Base-by-base conservation (phyloP, 2,329 filamentous ascomycete species). In the Fusarium mexicanum region DNA sequence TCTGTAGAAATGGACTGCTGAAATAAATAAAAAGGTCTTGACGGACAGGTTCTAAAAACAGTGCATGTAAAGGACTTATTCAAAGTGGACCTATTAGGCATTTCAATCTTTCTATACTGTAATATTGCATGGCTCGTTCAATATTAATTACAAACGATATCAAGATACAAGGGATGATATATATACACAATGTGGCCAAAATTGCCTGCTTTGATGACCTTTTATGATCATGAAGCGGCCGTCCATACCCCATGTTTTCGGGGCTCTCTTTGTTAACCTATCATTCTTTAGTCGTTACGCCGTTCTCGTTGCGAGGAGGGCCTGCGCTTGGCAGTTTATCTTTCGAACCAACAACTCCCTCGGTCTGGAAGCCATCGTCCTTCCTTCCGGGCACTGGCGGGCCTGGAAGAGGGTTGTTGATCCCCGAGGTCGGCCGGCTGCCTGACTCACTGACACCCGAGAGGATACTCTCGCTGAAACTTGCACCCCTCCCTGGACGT, bases 381-480 rank as follows among this genome's bases (percentile, higher is more conserved):
- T 65, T 60, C 57, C 74, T 78, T 40, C 63, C 65, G 35, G 67
- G 59, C 41, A 64, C 48, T 33, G 69, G 51, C 11, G 62, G 69
- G 17, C 68, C 54, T 14, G 71, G 72, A 40, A 76, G 41, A 33
- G 68, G 31, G 43, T 71, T 61, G 40, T 60, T 57, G 22, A 54
- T 50, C 13, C 72, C 70, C n/a, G 78, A 79, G 12, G 61, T 66
- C 29, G 76, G 75, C 14, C 75, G 72, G 31, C 77, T 75, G 16
- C 74, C 71, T 12, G 76, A 77, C 31, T 78, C 79, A 65, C 81
- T 81, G 7, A 79, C 83, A 2, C 78, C 80, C 12, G 86, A 86
- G 29, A 87, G 81, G 37, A 86, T 80, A 63, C 84, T 86, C 74
- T 87, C 85, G 54, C 81, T 83, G 61, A 86, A 86, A 69, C 84